Evolutionary conservation across 106 monocot species (phyloP).

Genomic region (Allium fistulosum): DNA sequence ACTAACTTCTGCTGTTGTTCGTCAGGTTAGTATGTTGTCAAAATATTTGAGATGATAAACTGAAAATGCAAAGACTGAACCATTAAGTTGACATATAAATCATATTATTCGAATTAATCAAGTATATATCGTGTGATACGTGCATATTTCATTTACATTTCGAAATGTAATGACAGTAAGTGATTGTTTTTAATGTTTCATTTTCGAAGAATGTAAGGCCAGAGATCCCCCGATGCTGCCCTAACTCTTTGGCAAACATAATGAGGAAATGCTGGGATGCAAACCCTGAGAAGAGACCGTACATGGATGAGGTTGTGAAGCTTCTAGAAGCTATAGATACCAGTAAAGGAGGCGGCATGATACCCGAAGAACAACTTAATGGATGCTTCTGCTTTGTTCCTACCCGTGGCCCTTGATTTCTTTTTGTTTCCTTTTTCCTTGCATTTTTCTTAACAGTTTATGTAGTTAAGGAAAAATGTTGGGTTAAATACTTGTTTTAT

Average conservation of each 20-base stretch:
- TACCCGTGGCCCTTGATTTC: slow-evolving; percentile 25
- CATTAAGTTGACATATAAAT: too few species aligned
- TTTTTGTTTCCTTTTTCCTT: slow-evolving; percentile 1
- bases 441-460: not conserved
- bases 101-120: too few species aligned
- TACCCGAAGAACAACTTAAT: slow-evolving; percentile 34
- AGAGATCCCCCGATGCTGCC: slow-evolving; percentile 70
- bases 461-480: not conserved
- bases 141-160: too few species aligned
- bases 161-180: too few species aligned
- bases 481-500: too few species aligned
- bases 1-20: slow-evolving; percentile 46
- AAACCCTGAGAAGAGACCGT: slow-evolving; percentile 45
- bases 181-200: not conserved
- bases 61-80: too few species aligned
- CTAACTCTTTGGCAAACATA: slow-evolving; percentile 26
- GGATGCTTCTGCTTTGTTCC: slow-evolving; percentile 40
- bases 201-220: slow-evolving; percentile 42
- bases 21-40: slow-evolving; percentile 24
- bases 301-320: slow-evolving; percentile 63
- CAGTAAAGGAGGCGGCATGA: slow-evolving; percentile 64
- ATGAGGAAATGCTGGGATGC: slow-evolving; percentile 66
- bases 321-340: slow-evolving; percentile 54
- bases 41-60: too few species aligned
- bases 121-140: too few species aligned